Evolutionary conservation across 164 flowering plant genomes (phyloP), one percentile per base, ranked within the genome.

Genomic region (Tetrastigma voinierianum): DNA sequence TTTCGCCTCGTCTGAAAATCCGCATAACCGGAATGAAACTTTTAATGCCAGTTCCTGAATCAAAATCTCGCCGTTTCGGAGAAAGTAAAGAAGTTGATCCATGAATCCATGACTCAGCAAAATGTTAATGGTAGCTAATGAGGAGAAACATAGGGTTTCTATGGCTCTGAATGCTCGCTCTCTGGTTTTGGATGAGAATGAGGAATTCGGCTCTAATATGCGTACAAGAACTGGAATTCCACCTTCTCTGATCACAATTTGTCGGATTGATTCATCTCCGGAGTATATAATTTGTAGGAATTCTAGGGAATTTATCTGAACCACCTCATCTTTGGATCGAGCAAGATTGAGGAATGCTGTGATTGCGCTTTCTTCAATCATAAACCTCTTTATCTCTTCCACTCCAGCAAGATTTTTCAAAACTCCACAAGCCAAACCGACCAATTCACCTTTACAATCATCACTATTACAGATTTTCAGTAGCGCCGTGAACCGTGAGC

Each of bases 311-410:
- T 66, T 75, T 44, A 84, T 78, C 77, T 80, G 88, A n/a, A 69
- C 67, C 2, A 46, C 58, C 55, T 92, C 96, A 13, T 86, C 87
- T 53, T 68, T 83, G 4, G 85, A 83, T 23, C 68, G 71, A 4
- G 66, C 57, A 12, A 91, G 85, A 76, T 67, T 76, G 54, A 87
- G 46, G 51, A 88, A 84, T 0, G 72, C 62, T 1, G 84, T 49
- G 51, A 90, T 66, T 2, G 85, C 91, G 2, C 84, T 91, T 80
- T 88, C 96, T 60, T 95, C 97, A 23, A 87, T 74, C 87, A 90
- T 84, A 67, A 89, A 92, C 57, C 84, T 79, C 83, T 83, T 86
- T 12, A 95, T 95, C 67, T 95, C 98, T 43, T 95, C 94, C 10
- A 95, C 96, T 16, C 89, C 88, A 10, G 76, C 84, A 32, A 94